A percentile compares a stretch with the other conserved stretches of the same genome.
Evolutionary conservation across 208 protist genomes (phyloP).

Genomic region (Trypanosoma brucei): DNA sequence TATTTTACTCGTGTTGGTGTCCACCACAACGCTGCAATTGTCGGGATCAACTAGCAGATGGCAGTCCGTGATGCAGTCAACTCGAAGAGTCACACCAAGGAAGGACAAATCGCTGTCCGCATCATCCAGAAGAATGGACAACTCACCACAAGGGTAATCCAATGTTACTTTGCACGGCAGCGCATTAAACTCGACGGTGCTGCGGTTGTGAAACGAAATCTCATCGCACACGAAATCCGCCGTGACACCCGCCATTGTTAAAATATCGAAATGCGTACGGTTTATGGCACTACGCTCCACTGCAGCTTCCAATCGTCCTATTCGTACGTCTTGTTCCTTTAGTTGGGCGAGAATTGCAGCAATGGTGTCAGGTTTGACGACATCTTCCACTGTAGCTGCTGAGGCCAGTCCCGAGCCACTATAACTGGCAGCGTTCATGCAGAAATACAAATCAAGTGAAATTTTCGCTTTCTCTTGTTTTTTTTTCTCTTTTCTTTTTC

Average conservation of each 20-base stretch:
- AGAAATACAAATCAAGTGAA: too few relatives aligned
- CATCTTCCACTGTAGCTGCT: background rate
- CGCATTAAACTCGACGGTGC: slow-evolving; percentile 18
- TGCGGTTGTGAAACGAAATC: slow-evolving; percentile 1
- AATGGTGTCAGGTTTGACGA: background rate
- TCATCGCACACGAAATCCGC: slow-evolving; percentile 14
- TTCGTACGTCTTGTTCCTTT: slow-evolving; percentile 9
- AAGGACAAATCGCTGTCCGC: slow-evolving; percentile 4
- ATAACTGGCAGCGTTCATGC: too few relatives aligned
- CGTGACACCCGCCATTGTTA: slow-evolving; percentile 18
- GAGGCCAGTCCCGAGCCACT: too few relatives aligned
- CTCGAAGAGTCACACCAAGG: slow-evolving; percentile 6
- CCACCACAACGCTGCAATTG: slow-evolving; percentile 7
- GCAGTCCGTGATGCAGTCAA: slow-evolving; percentile 9
- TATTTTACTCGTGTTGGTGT: slow-evolving; percentile 20
- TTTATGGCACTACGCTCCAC: background rate
- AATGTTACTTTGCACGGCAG: slow-evolving; percentile 14
- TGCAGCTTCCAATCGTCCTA: slow-evolving; percentile 7
- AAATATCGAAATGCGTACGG: slow-evolving; percentile 21
- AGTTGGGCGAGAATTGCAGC: slow-evolving; percentile 16
- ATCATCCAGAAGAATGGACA: slow-evolving; percentile 20
- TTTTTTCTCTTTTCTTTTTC: too few relatives aligned
- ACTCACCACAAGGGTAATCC: slow-evolving; percentile 9
- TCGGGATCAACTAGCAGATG: slow-evolving; percentile 6
- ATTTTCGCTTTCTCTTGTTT: too few relatives aligned